phyloP scores from a whole-genome alignment of 805 yeast species.

The Metschnikowia vanudenii region DNA sequence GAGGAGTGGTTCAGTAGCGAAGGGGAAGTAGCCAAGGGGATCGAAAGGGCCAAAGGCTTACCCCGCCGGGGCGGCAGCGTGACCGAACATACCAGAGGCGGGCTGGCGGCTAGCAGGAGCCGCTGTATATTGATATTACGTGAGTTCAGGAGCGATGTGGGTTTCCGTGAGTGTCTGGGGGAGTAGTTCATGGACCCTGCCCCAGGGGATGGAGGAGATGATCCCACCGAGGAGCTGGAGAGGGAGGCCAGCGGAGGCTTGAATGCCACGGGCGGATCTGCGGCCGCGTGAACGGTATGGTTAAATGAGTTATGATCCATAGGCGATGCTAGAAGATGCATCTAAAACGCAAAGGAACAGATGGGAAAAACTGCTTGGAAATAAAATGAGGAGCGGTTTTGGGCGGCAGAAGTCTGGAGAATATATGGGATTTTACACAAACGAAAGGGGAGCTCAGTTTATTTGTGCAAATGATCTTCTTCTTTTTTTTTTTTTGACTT shows the following conservation, averaged over 20 bases:
- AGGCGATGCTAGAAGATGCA: slow-evolving; percentile 5
- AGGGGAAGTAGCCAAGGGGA: slow-evolving; percentile 9
- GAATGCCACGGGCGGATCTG: slow-evolving; percentile 8
- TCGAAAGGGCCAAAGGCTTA: slow-evolving; percentile 10
- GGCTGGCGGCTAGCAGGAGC: slow-evolving; percentile 31
- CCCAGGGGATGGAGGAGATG: slow-evolving; percentile 4
- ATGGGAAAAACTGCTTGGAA: background rate
- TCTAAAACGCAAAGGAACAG: background rate
- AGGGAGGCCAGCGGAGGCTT: slow-evolving; percentile 11
- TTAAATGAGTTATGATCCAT: slow-evolving; percentile 9
- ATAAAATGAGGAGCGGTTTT: no score
- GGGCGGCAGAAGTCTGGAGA: no score
- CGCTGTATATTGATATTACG: slow-evolving; percentile 40
- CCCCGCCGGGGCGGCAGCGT: slow-evolving; percentile 13
- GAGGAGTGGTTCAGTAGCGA: background rate
- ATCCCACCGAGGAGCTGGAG: slow-evolving; percentile 7
- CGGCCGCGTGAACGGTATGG: slow-evolving; percentile 2
- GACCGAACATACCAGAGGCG: slow-evolving; percentile 3
- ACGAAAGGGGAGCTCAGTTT: no score
- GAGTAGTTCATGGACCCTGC: slow-evolving; percentile 32
- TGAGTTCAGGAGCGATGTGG: slow-evolving; percentile 25
- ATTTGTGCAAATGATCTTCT: no score
- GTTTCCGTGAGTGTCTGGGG: slow-evolving; percentile 37
- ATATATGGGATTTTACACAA: no score
- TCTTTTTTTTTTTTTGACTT: no score